Evolutionary conservation across 371 early-diverging fungal genomes (phyloP), one percentile per base, ranked within the genome.

Genomic region (Coemansia sp.): DNA sequence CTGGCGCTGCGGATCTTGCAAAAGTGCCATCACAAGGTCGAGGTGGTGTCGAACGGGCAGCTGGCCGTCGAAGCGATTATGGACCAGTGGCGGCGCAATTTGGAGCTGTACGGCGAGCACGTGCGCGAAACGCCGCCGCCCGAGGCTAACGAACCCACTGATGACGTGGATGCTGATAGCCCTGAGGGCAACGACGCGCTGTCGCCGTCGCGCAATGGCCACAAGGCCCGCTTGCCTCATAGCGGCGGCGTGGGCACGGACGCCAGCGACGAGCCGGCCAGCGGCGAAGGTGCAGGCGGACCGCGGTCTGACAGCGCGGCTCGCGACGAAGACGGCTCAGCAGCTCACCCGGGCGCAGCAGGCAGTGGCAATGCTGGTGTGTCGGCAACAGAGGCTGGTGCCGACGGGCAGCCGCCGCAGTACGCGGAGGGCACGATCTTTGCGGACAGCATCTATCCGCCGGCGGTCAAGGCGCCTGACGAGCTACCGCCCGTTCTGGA

Each of bases 1-100:
- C 70, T 93, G 55, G 90, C 89, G 1, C 83, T 90, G 14, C 82
- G 86, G 11, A 86, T 90, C 32, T 71, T 93, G 57, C 87, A 89
- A 65, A 87, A 87, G 80, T 84, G 88, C 16, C 60, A 78, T 42
- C 88, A 89, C 77, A 84, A 82, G 58, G 86, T 86, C 31, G 82
- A 81, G 40, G 84, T 89, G 31, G 93, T 87, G 1, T 70, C 85
- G 16, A 88, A 92, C 62, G 93, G 93, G 34, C 81, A 86, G 67
- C 58, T 85, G 70, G 93, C 90, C 0, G 85, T 90, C 0, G 87
- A 91, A 67, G 80, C 80, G 6, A 87, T 88, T 31, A 75, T 83
- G 60, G 76, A 72, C 18, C 81, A 76, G 40, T 75, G 75, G 75
- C 57, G 54, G 40, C 61, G 60, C 56, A 75, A 75, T 38, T 29